phyloP scores from a whole-genome alignment of 768 basidiomycete genomes.

The Suillus placidus region DNA sequence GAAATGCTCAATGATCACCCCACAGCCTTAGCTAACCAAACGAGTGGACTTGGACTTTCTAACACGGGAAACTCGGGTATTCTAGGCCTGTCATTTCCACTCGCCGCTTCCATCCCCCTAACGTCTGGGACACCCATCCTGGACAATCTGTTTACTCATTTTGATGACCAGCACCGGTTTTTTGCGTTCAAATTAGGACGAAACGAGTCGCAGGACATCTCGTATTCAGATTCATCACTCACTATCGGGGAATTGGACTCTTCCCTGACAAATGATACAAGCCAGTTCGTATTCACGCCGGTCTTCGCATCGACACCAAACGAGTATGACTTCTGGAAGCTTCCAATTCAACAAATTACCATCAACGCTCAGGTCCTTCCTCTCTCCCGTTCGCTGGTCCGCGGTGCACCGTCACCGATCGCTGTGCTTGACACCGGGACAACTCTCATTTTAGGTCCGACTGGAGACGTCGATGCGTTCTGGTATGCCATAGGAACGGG shows the following conservation, averaged over 20 bases:
- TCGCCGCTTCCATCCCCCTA: conserved; percentile 47
- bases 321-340: conserved; percentile 60
- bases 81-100: conserved; percentile 55
- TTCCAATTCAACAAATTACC: conserved; percentile 48
- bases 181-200: conserved; percentile 56
- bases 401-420: conserved; percentile 44
- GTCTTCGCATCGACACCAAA: conserved; percentile 40
- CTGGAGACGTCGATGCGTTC: conserved; percentile 53
- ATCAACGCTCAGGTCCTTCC: conserved; percentile 44
- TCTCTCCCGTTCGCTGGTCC: conserved; percentile 49
- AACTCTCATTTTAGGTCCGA: conserved; percentile 57
- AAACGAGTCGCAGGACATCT: conserved; percentile 20
- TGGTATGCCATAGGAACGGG: conserved; percentile 49
- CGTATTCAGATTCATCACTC: conserved; percentile 44
- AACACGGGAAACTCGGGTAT: conserved; percentile 56
- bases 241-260: conserved; percentile 55
- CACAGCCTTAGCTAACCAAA: conserved; percentile 49
- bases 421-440: conserved; percentile 69
- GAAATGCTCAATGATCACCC: conserved; percentile 3
- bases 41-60: conserved; percentile 45
- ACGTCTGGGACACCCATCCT: conserved; percentile 48
- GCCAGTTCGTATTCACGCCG: conserved; percentile 39
- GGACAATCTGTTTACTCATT: conserved; percentile 48
- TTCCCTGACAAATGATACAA: conserved; percentile 32
- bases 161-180: conserved; percentile 44